Base-by-base conservation (phyloP, 352 stramenopile species). In the Blastocystis sp. region DNA sequence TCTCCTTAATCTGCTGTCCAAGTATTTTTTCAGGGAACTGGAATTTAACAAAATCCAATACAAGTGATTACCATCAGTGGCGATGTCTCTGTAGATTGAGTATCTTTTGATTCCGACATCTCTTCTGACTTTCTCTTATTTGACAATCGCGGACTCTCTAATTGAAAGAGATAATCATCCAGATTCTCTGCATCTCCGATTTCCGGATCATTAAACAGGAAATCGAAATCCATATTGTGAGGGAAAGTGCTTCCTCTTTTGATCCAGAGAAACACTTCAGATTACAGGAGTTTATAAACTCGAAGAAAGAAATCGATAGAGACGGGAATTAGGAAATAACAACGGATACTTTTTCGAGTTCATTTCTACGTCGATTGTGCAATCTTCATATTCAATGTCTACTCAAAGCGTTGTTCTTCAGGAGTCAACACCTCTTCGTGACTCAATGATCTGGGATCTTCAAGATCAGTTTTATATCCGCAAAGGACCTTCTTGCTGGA, bases 371-470 rank as follows among this genome's bases (percentile, higher is more conserved):
- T 48, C 40, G 40, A 9, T 48, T 48, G 22, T 95, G 95, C 77
- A 93, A 93, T 27, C 91, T 91, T 62, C 94, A 92, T 73, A 92
- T 95, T 76, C 89, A 94, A 35, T 96, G 93, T 93, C 93, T 93
- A 66, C 93, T 95, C 68, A 96, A 95, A 93, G 95, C 93, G 92
- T 95, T 92, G 7, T 95, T 95, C 87, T 96, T 95, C 91, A 93
- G 95, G 79, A 93, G 92, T 56, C 93, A 95, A 87, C 93, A 93
- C 73, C 92, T 95, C 89, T 88, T 42, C 44, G 33, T 33, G 77
- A 88, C 17, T 88, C 77, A 19, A 75, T 77, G 17, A 88, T 88
- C 30, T 88, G 77, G 77, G 51, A 73, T 58, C 33, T 88, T 7
- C 77, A 88, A 51, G 24, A 77, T 37, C 58, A 88, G 33, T 88